Base-by-base conservation (phyloP, 75 land plant species). In the Azolla pinnata region DNA sequence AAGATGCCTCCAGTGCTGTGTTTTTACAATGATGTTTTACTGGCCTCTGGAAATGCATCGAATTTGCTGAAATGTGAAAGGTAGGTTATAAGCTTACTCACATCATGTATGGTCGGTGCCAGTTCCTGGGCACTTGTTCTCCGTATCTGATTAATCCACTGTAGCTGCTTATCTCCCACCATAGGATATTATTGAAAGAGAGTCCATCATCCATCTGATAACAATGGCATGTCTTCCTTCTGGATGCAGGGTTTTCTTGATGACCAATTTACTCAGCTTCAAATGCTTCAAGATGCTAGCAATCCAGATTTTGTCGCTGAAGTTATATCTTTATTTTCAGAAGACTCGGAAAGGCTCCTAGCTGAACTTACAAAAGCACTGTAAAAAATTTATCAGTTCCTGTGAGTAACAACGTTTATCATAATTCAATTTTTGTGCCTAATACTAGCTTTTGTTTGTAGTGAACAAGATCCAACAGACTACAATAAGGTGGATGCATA, bases 221-320 rank as follows among this genome's bases (percentile, higher is more conserved):
- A n/a, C n/a, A n/a, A n/a, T n/a, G n/a, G n/a, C n/a, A n/a, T n/a
- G n/a, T n/a, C n/a, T n/a, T n/a, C n/a, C n/a, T n/a, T n/a, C 38
- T 12, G 16, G 19, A 4, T 23, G 35, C 44, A 87, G 90, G 83
- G 83, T 0, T 84, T 70, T 42, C 67, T 87, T 26, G 92, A 87
- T 40, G 88, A 81, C 26, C 92, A 87, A 35, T 84, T 81, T 29
- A 32, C 61, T 53, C 85, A 87, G 61, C 61, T 87, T 27, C 82
- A 87, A 54, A 76, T 79, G 48, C 48, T 87, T 46, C 88, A 84
- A 45, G 92, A 87, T 66, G 81, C 79, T 19, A 65, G 60, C 17
- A 84, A 76, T 61, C 92, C 92, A 2, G 72, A 75, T 34, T 87
- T 87, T 60, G 92, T 81, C 0, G 79, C 88, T 48, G 92, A 87